Conservation (phyloP, 345 rosid species). For the Stellera chamaejasme region DNA sequence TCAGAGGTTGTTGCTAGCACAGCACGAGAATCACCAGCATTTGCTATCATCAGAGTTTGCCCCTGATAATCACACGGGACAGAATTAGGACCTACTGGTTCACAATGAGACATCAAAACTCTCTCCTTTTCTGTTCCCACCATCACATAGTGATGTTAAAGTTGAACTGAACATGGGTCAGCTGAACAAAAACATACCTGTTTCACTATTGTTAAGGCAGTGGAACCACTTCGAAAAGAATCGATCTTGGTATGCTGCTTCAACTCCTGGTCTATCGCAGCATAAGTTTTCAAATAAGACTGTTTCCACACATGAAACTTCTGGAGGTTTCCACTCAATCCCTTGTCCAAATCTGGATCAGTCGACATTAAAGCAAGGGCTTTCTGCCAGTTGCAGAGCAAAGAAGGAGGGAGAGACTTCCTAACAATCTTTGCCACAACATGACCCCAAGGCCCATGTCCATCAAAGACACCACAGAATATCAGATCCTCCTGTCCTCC, state of each 20-base stretch:
- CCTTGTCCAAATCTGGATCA: conserved; percentile 18
- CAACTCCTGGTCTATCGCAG: conserved; percentile 38
- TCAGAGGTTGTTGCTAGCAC: conserved; percentile 53
- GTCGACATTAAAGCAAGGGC: conserved; percentile 31
- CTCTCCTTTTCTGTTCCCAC: no score
- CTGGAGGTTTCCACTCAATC: conserved; percentile 11
- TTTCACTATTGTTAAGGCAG: conserved; percentile 55
- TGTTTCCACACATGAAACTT: conserved; percentile 38
- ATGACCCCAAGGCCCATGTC: conserved; percentile 93
- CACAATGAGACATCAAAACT: neutral
- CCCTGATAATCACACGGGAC: conserved; percentile 21
- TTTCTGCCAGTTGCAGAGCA: conserved; percentile 73
- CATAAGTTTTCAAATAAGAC: conserved; percentile 37
- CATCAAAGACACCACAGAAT: conserved; percentile 77
- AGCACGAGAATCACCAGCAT: conserved; percentile 75
- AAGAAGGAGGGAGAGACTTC: conserved; percentile 36
- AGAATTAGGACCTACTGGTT: neutral
- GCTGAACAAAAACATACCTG: conserved; percentile 31
- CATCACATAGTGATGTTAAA: no score
- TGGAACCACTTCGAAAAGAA: conserved; percentile 55
- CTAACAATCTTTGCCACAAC: conserved; percentile 44
- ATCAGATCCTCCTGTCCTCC: conserved; percentile 76
- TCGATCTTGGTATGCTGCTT: conserved; percentile 27
- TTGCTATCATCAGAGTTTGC: conserved; percentile 51
- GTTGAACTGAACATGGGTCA: no score